Conservation (phyloP, 2,329 filamentous ascomycete genomes). For the Aspergillus hortae region DNA sequence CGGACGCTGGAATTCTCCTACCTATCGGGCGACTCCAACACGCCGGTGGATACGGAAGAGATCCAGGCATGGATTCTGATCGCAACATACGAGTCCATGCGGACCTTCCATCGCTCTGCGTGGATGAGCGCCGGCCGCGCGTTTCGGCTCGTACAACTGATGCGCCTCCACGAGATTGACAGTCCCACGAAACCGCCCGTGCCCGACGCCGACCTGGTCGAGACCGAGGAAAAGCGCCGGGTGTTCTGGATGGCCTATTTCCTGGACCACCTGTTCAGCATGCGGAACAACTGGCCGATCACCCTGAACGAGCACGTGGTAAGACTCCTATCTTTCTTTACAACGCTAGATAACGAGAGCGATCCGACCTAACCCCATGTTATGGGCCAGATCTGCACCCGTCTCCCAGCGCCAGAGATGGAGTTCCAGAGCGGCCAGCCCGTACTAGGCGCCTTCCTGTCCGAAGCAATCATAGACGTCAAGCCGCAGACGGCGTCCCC, state of each 20-base stretch:
- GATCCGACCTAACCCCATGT: background rate
- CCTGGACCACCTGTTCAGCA: slow-evolving; percentile 31
- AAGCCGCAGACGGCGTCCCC: background rate
- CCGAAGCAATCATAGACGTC: background rate
- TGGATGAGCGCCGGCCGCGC: slow-evolving; percentile 29
- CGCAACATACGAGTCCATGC: slow-evolving; percentile 8
- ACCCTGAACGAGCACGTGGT: slow-evolving; percentile 26
- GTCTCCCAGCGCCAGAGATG: background rate
- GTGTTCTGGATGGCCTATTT: slow-evolving; percentile 38
- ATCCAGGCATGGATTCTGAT: slow-evolving; percentile 10
- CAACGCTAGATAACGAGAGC: background rate
- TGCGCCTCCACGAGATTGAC: slow-evolving; percentile 28
- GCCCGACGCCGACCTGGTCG: slow-evolving; percentile 13
- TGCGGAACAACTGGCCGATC: slow-evolving; percentile 24
- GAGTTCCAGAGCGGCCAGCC: slow-evolving; percentile 2
- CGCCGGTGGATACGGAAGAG: slow-evolving; percentile 8
- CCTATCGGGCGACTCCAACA: too few species aligned
- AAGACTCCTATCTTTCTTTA: background rate
- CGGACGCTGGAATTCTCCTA: too few species aligned
- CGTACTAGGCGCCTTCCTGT: background rate
- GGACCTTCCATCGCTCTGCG: slow-evolving; percentile 19
- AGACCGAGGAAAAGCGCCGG: slow-evolving; percentile 31
- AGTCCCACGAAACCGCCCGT: background rate
- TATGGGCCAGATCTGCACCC: background rate
- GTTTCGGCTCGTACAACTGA: slow-evolving; percentile 30